Base-by-base conservation (phyloP, 441 rosid genomes). In the Bruguiera hainesii region DNA sequence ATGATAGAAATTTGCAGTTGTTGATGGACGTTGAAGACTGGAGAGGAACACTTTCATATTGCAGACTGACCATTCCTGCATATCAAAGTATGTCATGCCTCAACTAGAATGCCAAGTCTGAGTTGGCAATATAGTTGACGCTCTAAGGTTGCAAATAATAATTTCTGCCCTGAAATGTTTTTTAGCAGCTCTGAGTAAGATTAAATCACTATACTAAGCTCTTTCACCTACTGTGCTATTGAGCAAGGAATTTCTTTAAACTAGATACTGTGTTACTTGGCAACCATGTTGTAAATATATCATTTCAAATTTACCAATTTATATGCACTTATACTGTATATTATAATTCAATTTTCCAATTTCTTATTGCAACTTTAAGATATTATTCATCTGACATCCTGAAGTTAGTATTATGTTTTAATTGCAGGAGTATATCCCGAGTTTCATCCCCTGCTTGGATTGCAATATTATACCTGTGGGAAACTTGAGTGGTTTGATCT, bases 381-480 rank as follows among this genome's bases (percentile, higher is more conserved):
- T 68, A 42, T 18, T 19, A 25, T 25, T 79, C 49, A 10, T 30
- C 65, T 61, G 60, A 30, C 37, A 60, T 61, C 71, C 65, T 57
- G 8, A 57, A 42, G 46, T 58, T 71, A 49, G 26, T 61, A 46
- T 29, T 53, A 9, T 50, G 56, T 71, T 55, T 55, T 66, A 46
- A 25, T 70, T 75, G 70, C 90, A 94, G 98, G 85, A 80, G 78
- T 85, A 18, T 89, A 91, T 83, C 91, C 88, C 57, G 78, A 78
- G 65, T 80, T 75, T 42, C 97, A 94, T 84, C 99, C 99, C 48
- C 79, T 89, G 82, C 85, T 85, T 56, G 98, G 99, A 71, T 75
- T 89, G 74, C 96, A 88, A 69, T 90, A 85, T 62, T 90, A 91
- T 72, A 85, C 89, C 60, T 76, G 89, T 42, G 99, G 97, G 72